These are phyloP conservation scores for Hydnum rufescens DNA, from an alignment of 768 basidiomycete species.

Conservation along the genomic window DNA sequence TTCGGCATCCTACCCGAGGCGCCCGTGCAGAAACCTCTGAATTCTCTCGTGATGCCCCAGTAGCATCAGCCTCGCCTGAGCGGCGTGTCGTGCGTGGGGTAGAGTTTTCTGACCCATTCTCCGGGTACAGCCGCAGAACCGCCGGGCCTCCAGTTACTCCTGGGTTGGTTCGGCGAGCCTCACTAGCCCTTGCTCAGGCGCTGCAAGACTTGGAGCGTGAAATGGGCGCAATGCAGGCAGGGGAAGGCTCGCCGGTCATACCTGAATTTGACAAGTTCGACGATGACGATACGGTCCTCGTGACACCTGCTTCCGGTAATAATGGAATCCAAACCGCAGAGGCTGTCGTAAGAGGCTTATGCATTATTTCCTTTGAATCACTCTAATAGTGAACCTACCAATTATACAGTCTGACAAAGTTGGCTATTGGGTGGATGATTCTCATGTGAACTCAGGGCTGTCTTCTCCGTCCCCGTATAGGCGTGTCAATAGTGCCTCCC, in stretches of 20 bases:
- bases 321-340: too few species aligned
- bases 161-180: conserved; percentile 38
- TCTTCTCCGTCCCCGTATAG: neutral
- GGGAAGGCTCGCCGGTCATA: conserved; percentile 16
- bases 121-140: neutral
- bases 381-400: too few species aligned
- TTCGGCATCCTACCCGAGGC: too few species aligned
- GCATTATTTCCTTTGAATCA: too few species aligned
- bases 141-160: conserved; percentile 13
- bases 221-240: conserved; percentile 37
- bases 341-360: too few species aligned
- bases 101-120: neutral
- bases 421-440: neutral
- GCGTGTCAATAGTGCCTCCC: conserved; percentile 1
- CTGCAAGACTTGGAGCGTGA: conserved; percentile 32
- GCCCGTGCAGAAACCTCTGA: neutral
- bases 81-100: neutral
- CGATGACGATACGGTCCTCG: conserved; percentile 1
- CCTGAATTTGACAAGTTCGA: neutral
- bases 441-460: neutral
- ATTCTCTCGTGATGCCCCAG: neutral
- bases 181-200: conserved; percentile 52
- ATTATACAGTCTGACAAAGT: neutral
- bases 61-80: neutral
- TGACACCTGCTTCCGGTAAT: too few species aligned